Conservation (phyloP, 495 filamentous ascomycete genomes). For the Penicillium lagena region DNA sequence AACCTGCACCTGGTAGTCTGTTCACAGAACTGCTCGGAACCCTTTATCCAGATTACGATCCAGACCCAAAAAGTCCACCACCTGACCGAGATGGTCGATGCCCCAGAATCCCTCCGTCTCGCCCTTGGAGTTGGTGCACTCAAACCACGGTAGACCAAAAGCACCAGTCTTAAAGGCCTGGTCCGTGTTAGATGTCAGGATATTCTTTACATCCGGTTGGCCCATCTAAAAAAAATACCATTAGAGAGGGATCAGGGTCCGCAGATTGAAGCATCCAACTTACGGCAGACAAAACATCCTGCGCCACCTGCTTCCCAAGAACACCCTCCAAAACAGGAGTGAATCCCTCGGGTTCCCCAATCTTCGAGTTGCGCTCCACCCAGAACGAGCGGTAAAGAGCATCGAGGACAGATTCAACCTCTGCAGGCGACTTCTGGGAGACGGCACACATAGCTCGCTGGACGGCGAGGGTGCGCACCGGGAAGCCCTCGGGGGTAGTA, state of each 20-base stretch:
- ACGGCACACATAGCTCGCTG: slow-evolving; percentile 43
- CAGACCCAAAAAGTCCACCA: slow-evolving; percentile 56
- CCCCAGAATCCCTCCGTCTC: slow-evolving; percentile 62
- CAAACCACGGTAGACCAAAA: slow-evolving; percentile 70
- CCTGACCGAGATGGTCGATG: slow-evolving; percentile 61
- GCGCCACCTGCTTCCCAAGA: slow-evolving; percentile 43
- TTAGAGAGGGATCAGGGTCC: too few relatives aligned
- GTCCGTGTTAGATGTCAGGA: slow-evolving; percentile 50
- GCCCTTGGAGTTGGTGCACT: slow-evolving; percentile 53
- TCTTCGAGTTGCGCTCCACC: slow-evolving; percentile 40
- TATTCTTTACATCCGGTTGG: slow-evolving; percentile 45
- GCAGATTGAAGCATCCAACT: not conserved
- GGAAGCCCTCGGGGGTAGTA: slow-evolving; percentile 50
- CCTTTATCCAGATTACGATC: slow-evolving; percentile 27
- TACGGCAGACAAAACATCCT: slow-evolving; percentile 32
- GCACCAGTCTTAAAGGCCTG: slow-evolving; percentile 52
- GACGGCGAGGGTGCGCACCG: slow-evolving; percentile 45
- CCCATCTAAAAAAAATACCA: slow-evolving; percentile 10
- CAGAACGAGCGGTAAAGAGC: slow-evolving; percentile 53
- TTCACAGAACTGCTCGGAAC: slow-evolving; percentile 23
- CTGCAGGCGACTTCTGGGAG: slow-evolving; percentile 29
- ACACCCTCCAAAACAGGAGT: slow-evolving; percentile 35
- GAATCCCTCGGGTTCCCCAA: slow-evolving; percentile 45
- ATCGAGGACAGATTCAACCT: slow-evolving; percentile 38
- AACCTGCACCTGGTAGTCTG: not conserved